These are phyloP conservation scores for Eucalyptus caleyi DNA, from an alignment of 345 rosid genomes.

Conservation along the genomic window DNA sequence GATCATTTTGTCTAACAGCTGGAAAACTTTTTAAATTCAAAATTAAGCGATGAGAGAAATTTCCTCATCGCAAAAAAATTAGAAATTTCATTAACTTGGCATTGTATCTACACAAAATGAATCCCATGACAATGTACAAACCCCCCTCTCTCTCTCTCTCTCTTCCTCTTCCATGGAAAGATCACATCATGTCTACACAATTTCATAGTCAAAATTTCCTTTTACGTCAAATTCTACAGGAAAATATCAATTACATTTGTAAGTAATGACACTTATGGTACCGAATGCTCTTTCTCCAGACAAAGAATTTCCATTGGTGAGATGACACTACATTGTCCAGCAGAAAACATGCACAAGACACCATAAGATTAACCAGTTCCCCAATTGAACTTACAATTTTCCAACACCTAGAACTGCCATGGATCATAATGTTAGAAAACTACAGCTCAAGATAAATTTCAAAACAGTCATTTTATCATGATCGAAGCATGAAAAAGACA, in stretches of 20 bases:
- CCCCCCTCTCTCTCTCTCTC: background rate
- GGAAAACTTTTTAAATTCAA: background rate
- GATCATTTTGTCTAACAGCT: background rate
- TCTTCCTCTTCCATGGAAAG: background rate
- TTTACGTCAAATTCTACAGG: background rate
- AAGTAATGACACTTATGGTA: background rate
- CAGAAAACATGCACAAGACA: background rate
- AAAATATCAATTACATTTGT: background rate
- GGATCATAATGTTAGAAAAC: background rate
- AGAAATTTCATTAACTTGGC: background rate
- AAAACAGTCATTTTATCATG: background rate
- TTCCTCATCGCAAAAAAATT: background rate
- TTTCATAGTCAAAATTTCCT: background rate
- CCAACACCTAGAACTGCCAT: background rate
- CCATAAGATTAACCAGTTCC: background rate
- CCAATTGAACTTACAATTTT: background rate
- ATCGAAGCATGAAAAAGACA: background rate
- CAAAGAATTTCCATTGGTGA: background rate
- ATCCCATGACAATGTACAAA: background rate
- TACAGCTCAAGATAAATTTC: background rate
- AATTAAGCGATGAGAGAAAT: background rate
- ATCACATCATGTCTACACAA: background rate
- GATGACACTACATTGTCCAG: background rate
- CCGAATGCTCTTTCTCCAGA: background rate
- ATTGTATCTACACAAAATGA: background rate